phyloP scores from a whole-genome alignment of 1,284 basidiomycete genomes.

The Ustilago xerochloae region DNA sequence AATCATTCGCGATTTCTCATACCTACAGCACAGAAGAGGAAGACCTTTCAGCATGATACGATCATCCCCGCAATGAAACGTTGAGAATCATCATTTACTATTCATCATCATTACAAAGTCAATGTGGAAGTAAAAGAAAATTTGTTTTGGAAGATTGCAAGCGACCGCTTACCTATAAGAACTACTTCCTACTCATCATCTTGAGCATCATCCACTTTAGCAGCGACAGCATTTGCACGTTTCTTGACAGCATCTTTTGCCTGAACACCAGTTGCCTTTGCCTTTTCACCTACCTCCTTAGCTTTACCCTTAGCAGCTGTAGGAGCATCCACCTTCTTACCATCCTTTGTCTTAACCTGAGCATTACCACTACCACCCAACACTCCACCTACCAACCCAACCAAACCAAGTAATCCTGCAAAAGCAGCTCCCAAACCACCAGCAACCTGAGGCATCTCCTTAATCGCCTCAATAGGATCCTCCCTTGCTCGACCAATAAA shows the following conservation, averaged over 20 bases:
- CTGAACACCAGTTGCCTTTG: conserved; percentile 55
- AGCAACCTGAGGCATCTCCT: conserved; percentile 59
- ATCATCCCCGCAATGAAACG: no score
- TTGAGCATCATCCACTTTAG: conserved; percentile 49
- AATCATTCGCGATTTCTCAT: no score
- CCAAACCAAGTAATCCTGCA: conserved; percentile 54
- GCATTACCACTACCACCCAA: conserved; percentile 42
- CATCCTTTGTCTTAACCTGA: conserved; percentile 47
- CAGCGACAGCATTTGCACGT: conserved; percentile 49
- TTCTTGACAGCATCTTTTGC: conserved; percentile 55
- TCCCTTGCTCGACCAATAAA: conserved; percentile 47
- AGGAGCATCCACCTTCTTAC: conserved; percentile 53
- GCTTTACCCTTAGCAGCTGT: conserved; percentile 43
- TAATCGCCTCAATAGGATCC: conserved; percentile 60
- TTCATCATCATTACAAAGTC: conserved; percentile 2
- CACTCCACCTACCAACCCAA: conserved; percentile 53
- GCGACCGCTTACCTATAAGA: no score
- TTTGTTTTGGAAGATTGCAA: neutral
- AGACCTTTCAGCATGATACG: no score
- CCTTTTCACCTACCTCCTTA: conserved; percentile 37
- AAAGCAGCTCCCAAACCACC: conserved; percentile 57
- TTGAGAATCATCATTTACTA: conserved; percentile 9
- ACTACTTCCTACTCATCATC: conserved; percentile 48
- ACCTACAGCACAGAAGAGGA: no score
- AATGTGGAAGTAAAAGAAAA: neutral